phyloP scores from a whole-genome alignment of 2,329 filamentous ascomycete species.

The Xylariales sp. region DNA sequence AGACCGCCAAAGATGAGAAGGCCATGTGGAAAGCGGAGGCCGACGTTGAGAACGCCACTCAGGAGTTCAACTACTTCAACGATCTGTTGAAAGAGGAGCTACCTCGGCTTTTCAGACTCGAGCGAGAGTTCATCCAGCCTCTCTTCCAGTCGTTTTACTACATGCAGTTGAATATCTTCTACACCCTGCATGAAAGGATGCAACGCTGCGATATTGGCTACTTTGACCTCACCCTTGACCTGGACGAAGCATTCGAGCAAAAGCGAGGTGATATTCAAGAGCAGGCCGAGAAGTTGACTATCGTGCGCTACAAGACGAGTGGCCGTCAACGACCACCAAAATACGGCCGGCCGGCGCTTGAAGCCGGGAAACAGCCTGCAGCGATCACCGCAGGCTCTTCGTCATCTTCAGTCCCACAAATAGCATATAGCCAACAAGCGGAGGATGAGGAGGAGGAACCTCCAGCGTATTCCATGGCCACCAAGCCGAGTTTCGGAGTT shows the following conservation, averaged over 20 bases:
- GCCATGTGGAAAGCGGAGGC: slow-evolving; percentile 93
- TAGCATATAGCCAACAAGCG: slow-evolving; percentile 12
- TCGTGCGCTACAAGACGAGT: slow-evolving; percentile 88
- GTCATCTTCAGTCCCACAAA: slow-evolving; percentile 22
- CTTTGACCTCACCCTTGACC: slow-evolving; percentile 86
- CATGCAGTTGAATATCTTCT: slow-evolving; percentile 99
- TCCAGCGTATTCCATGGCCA: slow-evolving; percentile 62
- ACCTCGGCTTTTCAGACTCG: slow-evolving; percentile 83
- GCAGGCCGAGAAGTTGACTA: slow-evolving; percentile 74
- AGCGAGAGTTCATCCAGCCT: slow-evolving; percentile 91
- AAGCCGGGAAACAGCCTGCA: slow-evolving; percentile 39
- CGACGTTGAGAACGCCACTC: slow-evolving; percentile 84
- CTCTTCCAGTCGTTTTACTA: slow-evolving; percentile 99
- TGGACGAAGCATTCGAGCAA: slow-evolving; percentile 84
- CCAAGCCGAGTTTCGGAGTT: slow-evolving; percentile 19
- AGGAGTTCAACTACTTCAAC: slow-evolving; percentile 98
- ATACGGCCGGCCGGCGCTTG: slow-evolving; percentile 46
- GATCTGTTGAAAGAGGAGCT: slow-evolving; percentile 94
- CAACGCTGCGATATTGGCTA: slow-evolving; percentile 96
- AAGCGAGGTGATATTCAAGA: slow-evolving; percentile 89
- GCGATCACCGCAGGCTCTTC: slow-evolving; percentile 31
- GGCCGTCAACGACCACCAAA: slow-evolving; percentile 61
- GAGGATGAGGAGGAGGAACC: slow-evolving; percentile 50
- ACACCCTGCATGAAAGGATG: slow-evolving; percentile 97
- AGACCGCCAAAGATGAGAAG: slow-evolving; percentile 94